phyloP scores from a whole-genome alignment of 2,329 filamentous ascomycete genomes.

The Neurospora sp. region DNA sequence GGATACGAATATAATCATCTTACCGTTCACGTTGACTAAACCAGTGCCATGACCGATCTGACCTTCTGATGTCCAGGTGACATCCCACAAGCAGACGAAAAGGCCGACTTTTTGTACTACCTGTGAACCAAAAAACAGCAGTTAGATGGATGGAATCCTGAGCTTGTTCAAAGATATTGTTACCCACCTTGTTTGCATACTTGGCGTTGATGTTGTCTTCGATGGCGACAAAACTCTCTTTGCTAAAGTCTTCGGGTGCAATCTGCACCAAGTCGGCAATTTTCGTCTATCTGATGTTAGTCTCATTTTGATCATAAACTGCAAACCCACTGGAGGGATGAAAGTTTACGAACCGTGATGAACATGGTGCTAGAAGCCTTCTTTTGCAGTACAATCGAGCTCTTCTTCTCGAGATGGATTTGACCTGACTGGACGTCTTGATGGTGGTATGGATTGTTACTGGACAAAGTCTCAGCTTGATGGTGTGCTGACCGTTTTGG shows the following conservation, averaged over 20 bases:
- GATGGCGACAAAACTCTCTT: constrained; percentile 71
- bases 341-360: constrained; percentile 32
- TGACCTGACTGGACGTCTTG: not conserved
- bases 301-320: not conserved
- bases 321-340: not conserved
- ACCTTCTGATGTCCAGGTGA: constrained; percentile 82
- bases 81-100: constrained; percentile 86
- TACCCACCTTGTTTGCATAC: constrained; percentile 75
- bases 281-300: constrained; percentile 58
- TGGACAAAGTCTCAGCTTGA: not conserved
- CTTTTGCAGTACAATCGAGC: not conserved
- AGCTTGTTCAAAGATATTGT: not conserved
- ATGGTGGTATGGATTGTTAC: not conserved
- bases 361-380: constrained; percentile 30
- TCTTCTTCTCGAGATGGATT: not conserved
- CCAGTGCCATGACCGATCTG: constrained; percentile 89
- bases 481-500: not conserved
- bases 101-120: constrained; percentile 90
- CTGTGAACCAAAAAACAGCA: constrained; percentile 24
- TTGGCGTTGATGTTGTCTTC: constrained; percentile 97
- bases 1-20: constrained; percentile 8
- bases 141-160: not conserved
- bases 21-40: constrained; percentile 88
- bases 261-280: constrained; percentile 93
- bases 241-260: constrained; percentile 76